Evolutionary conservation across 768 basidiomycete species (phyloP).

Genomic region (Leucocoprinus sp.): DNA sequence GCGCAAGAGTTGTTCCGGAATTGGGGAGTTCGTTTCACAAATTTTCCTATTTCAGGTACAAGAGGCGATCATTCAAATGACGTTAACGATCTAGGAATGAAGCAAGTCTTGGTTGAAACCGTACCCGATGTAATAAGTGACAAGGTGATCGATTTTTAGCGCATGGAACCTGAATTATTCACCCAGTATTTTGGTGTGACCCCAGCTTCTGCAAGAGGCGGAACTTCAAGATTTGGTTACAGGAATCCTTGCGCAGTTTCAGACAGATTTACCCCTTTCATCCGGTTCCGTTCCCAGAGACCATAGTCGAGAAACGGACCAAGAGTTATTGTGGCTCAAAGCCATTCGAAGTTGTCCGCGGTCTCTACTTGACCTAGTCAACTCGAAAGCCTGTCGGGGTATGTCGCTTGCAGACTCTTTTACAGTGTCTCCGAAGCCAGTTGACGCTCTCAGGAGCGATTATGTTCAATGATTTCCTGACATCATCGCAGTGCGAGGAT

Average conservation of each 20-base stretch:
- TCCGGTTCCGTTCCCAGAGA: constrained; percentile 17
- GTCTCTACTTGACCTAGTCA: constrained; percentile 73
- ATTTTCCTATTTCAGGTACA: constrained; percentile 20
- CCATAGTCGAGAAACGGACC: constrained; percentile 14
- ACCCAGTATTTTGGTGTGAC: constrained; percentile 12
- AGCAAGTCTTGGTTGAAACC: constrained; percentile 53
- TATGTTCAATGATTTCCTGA: constrained; percentile 90
- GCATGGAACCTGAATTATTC: constrained; percentile 14
- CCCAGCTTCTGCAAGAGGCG: constrained; percentile 53
- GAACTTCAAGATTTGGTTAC: constrained; percentile 75
- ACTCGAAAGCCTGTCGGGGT: constrained; percentile 97
- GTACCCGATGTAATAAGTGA: constrained; percentile 68
- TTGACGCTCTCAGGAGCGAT: constrained; percentile 63
- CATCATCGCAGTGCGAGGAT: constrained; percentile 53
- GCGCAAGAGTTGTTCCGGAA: constrained; percentile 42
- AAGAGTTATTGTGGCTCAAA: constrained; percentile 50
- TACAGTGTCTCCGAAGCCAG: neutral
- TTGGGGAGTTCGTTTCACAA: constrained; percentile 65
- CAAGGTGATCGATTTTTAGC: constrained; percentile 44
- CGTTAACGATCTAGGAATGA: constrained; percentile 35
- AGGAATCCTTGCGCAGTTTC: constrained; percentile 56
- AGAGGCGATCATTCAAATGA: constrained; percentile 16
- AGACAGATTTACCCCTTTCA: constrained; percentile 32
- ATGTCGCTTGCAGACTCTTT: constrained; percentile 17
- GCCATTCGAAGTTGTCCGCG: constrained; percentile 79